A percentile compares a stretch with the other conserved stretches of the same genome.
Evolutionary conservation across 208 protist species (phyloP).

Genomic region (Acanthamoeba royreba): DNA sequence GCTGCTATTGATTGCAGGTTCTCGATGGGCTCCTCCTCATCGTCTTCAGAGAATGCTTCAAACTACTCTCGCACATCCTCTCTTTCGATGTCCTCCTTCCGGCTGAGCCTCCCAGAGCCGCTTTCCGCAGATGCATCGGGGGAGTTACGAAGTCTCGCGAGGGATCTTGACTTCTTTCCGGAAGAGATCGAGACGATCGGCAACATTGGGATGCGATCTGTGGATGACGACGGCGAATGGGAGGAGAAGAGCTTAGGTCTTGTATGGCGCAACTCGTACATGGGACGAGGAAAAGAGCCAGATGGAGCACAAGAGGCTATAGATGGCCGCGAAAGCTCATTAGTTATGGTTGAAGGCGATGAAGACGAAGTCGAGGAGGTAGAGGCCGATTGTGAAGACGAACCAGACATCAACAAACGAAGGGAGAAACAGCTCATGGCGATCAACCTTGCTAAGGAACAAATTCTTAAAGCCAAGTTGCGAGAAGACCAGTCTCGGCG

Average conservation of each 20-base stretch:
- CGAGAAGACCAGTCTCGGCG: no score
- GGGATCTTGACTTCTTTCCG: background rate
- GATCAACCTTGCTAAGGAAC: no score
- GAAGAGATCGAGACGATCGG: background rate
- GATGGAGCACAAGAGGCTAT: background rate
- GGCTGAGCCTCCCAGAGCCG: conserved; percentile 15
- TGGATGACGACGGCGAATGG: background rate
- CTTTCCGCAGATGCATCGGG: background rate
- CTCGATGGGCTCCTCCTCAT: background rate
- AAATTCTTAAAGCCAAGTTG: no score
- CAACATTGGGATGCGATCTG: no score
- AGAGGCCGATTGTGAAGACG: background rate
- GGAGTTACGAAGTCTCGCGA: background rate
- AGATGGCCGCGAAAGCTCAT: background rate
- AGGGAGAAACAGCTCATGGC: no score
- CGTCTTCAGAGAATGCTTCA: background rate
- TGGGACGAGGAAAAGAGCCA: background rate
- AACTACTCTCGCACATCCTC: background rate
- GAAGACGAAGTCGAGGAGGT: background rate
- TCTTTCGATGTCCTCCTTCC: background rate
- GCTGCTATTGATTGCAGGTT: background rate
- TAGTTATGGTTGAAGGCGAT: background rate
- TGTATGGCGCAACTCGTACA: background rate
- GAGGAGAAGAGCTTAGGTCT: conserved; percentile 30
- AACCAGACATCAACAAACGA: background rate